Conservation (phyloP, 2,329 filamentous ascomycete species). For the Fusarium sp. region DNA sequence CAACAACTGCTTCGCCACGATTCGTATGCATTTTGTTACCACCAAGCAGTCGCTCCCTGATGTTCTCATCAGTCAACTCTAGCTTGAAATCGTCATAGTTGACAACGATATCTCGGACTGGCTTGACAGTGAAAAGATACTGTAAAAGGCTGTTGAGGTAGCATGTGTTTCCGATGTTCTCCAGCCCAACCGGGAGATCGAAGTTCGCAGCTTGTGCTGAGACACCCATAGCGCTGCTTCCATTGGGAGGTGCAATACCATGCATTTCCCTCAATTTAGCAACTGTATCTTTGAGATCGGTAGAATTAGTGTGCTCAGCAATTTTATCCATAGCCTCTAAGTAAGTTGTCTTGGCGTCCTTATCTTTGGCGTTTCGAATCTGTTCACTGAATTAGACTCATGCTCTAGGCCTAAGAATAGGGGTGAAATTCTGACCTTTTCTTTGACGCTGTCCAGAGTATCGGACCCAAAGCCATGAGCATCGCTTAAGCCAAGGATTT, state of each 20-base stretch:
- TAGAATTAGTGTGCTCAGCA: slow-evolving; percentile 49
- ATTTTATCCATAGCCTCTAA: slow-evolving; percentile 54
- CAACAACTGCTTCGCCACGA: slow-evolving; percentile 69
- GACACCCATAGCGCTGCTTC: neutral
- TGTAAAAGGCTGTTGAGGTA: slow-evolving; percentile 97
- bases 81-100: slow-evolving; percentile 79
- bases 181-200: slow-evolving; percentile 83
- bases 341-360: slow-evolving; percentile 49
- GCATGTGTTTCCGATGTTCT: slow-evolving; percentile 97
- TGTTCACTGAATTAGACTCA: slow-evolving; percentile 34
- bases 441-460: slow-evolving; percentile 44
- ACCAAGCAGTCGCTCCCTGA: slow-evolving; percentile 79
- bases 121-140: slow-evolving; percentile 90
- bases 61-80: slow-evolving; percentile 71
- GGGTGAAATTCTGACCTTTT: slow-evolving; percentile 43
- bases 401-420: neutral
- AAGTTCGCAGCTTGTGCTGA: slow-evolving; percentile 47
- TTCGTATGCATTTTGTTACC: slow-evolving; percentile 67
- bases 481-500: slow-evolving; percentile 48
- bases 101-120: slow-evolving; percentile 83
- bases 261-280: slow-evolving; percentile 45
- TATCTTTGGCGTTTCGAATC: slow-evolving; percentile 46
- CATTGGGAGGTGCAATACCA: slow-evolving; percentile 38
- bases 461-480: slow-evolving; percentile 43
- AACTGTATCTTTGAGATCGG: slow-evolving; percentile 47